Base-by-base conservation (phyloP, 108 stramenopile species). In the Cylindrotheca closterium region DNA sequence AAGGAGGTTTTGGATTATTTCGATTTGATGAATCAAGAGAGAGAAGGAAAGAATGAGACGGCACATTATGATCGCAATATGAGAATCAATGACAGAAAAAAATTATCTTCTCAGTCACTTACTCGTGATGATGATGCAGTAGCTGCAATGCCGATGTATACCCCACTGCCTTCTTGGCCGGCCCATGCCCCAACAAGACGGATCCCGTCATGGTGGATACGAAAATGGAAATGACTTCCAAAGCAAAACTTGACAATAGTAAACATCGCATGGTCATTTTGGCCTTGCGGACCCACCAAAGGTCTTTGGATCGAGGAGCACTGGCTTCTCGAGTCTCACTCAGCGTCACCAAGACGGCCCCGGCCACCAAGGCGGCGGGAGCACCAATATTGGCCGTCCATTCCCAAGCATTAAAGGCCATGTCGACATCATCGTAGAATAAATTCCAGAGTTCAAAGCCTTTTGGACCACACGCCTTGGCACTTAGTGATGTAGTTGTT, bases 351-450 rank as follows among this genome's bases (percentile, higher is more conserved):
- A 84, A 31, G 10, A 84, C 83, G 21, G 83, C 83, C 2, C 79
- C 77, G 10, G 79, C 83, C 26, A 84, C 73, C 10, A 84, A 51
- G 1, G 83, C 78, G 7, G 79, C 77, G 4, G 83, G 83, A 18
- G 79, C 77, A 17, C 75, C 75, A 45, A 79, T 58, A 60, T 71
- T 78, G 32, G 45, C 23, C 1, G 61, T 63, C 61, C 61, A 63
- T 3, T 64, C 51, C 70, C 70, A 79, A 34, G 68, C 61, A 30
- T 79, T 68, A 46, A 74, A 69, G 10, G 71, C 78, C 7, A 52
- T 72, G 2, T 32, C 27, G 12, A 69, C 55, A 55, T 47, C 42
- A 28, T 72, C 74, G 25, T 68, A 68, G 15, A 42, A 42, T 15
- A 42, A 42, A 15, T 42, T 15, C 15, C 10, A 7, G 37, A 42